phyloP scores from a whole-genome alignment of 2,329 filamentous ascomycete genomes.

The Neocatenulostroma microsporum region DNA sequence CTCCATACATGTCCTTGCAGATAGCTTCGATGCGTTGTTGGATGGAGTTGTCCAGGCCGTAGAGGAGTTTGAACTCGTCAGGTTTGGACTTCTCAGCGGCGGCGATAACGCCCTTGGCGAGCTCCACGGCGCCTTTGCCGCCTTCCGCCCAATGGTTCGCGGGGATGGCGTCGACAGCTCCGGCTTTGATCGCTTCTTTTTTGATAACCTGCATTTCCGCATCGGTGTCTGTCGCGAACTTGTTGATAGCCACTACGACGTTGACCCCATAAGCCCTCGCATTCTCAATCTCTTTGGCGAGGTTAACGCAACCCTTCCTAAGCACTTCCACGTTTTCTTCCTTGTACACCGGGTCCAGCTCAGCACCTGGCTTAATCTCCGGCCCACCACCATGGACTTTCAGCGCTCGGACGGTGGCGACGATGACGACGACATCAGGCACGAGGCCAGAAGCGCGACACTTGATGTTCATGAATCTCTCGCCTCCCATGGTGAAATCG shows the following conservation, averaged over 20 bases:
- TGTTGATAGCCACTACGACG: constrained; percentile 95
- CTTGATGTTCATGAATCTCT: constrained; percentile 99
- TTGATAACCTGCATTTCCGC: constrained; percentile 83
- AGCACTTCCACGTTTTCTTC: constrained; percentile 91
- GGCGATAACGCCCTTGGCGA: constrained; percentile 77
- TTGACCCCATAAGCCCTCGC: constrained; percentile 84
- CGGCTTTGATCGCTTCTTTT: constrained; percentile 84
- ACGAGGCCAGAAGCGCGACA: constrained; percentile 88
- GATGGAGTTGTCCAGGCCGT: constrained; percentile 68
- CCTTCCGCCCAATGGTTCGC: constrained; percentile 97
- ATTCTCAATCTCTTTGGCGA: constrained; percentile 91
- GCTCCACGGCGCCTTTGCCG: constrained; percentile 78
- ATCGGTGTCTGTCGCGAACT: constrained; percentile 86
- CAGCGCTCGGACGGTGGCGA: constrained; percentile 88
- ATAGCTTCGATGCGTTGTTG: constrained; percentile 89
- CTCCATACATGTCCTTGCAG: constrained; percentile 89
- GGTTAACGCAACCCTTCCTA: constrained; percentile 81
- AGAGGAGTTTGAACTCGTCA: constrained; percentile 79
- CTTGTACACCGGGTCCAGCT: constrained; percentile 81
- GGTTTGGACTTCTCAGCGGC: constrained; percentile 69
- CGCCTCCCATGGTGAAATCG: constrained; percentile 99
- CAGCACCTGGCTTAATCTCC: constrained; percentile 78
- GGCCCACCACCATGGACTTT: constrained; percentile 97
- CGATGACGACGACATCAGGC: constrained; percentile 88
- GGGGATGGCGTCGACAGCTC: constrained; percentile 86